Percentiles rank a stretch among this genome's conserved stretches.
Evolutionary conservation across 495 filamentous ascomycete species (phyloP).

Genomic region (Penicillium bovifimosum): DNA sequence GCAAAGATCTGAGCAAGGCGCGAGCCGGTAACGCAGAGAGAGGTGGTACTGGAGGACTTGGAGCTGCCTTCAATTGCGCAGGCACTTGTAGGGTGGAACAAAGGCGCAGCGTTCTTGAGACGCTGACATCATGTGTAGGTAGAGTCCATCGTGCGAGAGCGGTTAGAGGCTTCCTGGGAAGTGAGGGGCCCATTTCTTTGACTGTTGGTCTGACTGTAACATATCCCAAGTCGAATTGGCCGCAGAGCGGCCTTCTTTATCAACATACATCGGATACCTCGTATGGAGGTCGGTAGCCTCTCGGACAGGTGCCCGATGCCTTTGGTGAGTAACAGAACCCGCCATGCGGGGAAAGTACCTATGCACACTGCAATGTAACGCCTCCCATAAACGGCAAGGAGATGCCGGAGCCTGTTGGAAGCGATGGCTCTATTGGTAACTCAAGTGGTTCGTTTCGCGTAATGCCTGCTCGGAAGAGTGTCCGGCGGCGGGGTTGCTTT

Average conservation of each 20-base stretch:
- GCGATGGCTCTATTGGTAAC: neutral
- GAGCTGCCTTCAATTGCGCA: neutral
- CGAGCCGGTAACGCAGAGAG: slow-evolving; percentile 63
- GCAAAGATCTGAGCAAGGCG: slow-evolving; percentile 66
- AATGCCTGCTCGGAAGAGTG: slow-evolving; percentile 2
- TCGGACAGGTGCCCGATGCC: slow-evolving; percentile 3
- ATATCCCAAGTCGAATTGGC: too few species aligned
- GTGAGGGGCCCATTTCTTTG: slow-evolving; percentile 6
- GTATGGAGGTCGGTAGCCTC: neutral
- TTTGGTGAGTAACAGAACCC: neutral
- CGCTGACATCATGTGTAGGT: neutral
- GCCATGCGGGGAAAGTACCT: slow-evolving; percentile 1
- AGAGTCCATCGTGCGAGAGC: neutral
- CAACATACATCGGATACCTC: neutral
- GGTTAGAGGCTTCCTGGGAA: slow-evolving; percentile 3
- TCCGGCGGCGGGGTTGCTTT: slow-evolving; percentile 5
- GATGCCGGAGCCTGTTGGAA: neutral
- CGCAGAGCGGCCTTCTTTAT: slow-evolving; percentile 3
- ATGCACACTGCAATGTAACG: neutral
- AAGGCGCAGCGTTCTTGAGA: neutral
- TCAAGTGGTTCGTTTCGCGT: neutral
- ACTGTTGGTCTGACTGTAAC: neutral
- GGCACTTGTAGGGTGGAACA: slow-evolving; percentile 3
- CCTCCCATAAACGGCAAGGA: neutral
- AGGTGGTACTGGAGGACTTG: slow-evolving; percentile 31